Evolutionary conservation across 179 eudicot genomes (phyloP).

Genomic region (Drosera spatulata): DNA sequence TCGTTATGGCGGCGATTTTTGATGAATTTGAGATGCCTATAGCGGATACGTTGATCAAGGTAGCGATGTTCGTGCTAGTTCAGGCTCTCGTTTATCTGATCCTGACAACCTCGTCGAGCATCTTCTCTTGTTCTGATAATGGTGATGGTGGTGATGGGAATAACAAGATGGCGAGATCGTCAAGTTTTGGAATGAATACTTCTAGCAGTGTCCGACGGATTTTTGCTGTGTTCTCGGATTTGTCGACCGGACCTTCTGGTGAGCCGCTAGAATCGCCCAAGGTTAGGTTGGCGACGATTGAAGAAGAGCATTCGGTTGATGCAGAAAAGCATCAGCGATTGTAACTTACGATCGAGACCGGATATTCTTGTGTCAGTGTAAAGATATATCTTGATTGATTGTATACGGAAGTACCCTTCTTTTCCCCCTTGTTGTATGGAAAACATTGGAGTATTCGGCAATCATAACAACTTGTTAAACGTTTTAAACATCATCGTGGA

Average conservation of each 20-base stretch:
- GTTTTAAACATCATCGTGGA: too few species aligned
- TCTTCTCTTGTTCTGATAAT: slow-evolving; percentile 4
- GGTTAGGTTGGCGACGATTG: too few species aligned
- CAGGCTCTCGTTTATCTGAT: slow-evolving; percentile 15
- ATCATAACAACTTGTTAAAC: too few species aligned
- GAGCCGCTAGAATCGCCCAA: background rate
- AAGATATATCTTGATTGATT: too few species aligned
- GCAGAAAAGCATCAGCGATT: too few species aligned
- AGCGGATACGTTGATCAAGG: slow-evolving; percentile 7
- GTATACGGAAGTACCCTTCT: too few species aligned
- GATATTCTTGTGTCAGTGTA: too few species aligned
- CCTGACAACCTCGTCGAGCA: slow-evolving; percentile 7
- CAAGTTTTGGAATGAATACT: slow-evolving; percentile 9
- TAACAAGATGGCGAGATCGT: slow-evolving; percentile 7
- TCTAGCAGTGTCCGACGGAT: slow-evolving; percentile 9
- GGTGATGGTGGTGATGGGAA: background rate
- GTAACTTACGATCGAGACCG: too few species aligned
- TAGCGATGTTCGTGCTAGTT: slow-evolving; percentile 12
- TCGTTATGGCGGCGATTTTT: background rate
- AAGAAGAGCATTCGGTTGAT: too few species aligned
- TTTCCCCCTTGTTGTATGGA: too few species aligned
- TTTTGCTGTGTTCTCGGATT: slow-evolving; percentile 8
- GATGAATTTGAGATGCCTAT: slow-evolving; percentile 8
- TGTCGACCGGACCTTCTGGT: background rate
- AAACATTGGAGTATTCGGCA: too few species aligned